phyloP scores from a whole-genome alignment of 2,329 filamentous ascomycete genomes.

The Trichophyton simii region DNA sequence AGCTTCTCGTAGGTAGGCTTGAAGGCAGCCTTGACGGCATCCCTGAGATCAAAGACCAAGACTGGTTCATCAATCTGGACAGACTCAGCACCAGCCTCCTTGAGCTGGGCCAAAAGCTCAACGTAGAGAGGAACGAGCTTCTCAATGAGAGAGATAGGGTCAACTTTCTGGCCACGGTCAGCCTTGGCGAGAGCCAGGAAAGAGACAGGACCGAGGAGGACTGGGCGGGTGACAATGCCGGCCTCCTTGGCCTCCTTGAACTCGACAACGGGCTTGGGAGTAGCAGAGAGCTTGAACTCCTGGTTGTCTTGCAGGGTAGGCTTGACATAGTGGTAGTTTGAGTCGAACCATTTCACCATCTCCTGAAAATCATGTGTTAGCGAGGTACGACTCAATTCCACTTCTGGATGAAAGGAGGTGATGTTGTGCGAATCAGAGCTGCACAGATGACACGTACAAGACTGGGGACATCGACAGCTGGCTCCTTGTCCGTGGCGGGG shows the following conservation, averaged over 20 bases:
- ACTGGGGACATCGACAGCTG: slow-evolving; percentile 69
- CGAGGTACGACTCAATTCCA: neutral
- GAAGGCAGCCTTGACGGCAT: slow-evolving; percentile 91
- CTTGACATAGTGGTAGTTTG: slow-evolving; percentile 99
- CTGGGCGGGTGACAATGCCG: slow-evolving; percentile 82
- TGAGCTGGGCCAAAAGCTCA: slow-evolving; percentile 83
- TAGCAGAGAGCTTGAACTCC: slow-evolving; percentile 75
- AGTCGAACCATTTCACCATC: slow-evolving; percentile 99
- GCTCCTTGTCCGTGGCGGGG: slow-evolving; percentile 43
- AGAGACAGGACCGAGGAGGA: slow-evolving; percentile 88
- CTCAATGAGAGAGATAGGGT: slow-evolving; percentile 85
- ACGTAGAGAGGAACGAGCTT: slow-evolving; percentile 92
- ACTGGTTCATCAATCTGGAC: slow-evolving; percentile 98
- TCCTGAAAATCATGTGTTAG: slow-evolving; percentile 42
- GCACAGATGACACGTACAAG: slow-evolving; percentile 40
- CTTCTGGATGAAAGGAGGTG: neutral
- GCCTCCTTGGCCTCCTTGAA: slow-evolving; percentile 98
- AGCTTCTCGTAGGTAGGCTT: slow-evolving; percentile 95
- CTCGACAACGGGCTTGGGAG: slow-evolving; percentile 87
- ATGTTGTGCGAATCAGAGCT: neutral
- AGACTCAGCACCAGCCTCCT: slow-evolving; percentile 87
- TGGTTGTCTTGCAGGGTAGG: slow-evolving; percentile 95
- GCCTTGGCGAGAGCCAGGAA: slow-evolving; percentile 98
- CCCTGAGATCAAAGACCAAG: slow-evolving; percentile 83
- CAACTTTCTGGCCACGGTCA: slow-evolving; percentile 83